These are phyloP conservation scores for Globisporangium nodosum DNA, from an alignment of 352 stramenopile species.

Conservation along the genomic window DNA sequence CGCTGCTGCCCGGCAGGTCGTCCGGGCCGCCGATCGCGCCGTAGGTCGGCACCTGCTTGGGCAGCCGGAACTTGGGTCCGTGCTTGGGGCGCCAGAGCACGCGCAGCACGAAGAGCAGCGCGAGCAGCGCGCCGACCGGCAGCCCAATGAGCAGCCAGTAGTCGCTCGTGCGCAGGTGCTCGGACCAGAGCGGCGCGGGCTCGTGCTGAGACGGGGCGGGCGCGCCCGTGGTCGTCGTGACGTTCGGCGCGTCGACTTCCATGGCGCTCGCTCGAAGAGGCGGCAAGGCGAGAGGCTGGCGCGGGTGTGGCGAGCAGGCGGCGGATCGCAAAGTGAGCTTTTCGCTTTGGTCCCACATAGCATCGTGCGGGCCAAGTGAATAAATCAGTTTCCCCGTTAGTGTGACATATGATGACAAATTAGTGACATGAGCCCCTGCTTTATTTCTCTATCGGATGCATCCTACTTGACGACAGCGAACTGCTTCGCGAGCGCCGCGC, in stretches of 20 bases:
- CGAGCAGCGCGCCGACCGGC: slow-evolving; percentile 50
- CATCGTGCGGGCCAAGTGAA: neutral
- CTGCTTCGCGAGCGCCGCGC: slow-evolving; percentile 20
- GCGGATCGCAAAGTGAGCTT: neutral
- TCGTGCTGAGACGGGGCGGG: slow-evolving; percentile 2
- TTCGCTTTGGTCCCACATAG: neutral
- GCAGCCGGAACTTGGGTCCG: slow-evolving; percentile 73
- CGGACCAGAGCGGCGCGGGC: slow-evolving; percentile 40
- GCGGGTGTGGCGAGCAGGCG: neutral
- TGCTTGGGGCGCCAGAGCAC: slow-evolving; percentile 68
- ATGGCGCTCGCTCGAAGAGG: neutral
- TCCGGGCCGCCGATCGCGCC: slow-evolving; percentile 51
- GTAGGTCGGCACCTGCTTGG: slow-evolving; percentile 78
- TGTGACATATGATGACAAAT: neutral
- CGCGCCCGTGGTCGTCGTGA: neutral
- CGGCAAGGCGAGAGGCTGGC: no score
- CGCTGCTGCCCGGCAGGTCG: slow-evolving; percentile 23
- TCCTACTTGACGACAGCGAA: slow-evolving; percentile 22
- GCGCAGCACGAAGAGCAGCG: slow-evolving; percentile 55
- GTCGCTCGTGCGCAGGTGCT: slow-evolving; percentile 46
- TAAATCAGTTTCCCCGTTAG: neutral
- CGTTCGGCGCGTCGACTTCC: neutral
- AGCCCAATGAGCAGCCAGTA: slow-evolving; percentile 65
- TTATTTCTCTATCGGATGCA: neutral
- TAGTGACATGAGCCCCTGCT: neutral